These are phyloP conservation scores for Candida sp. DNA, from an alignment of 1,139 yeast species.

Conservation along the genomic window DNA sequence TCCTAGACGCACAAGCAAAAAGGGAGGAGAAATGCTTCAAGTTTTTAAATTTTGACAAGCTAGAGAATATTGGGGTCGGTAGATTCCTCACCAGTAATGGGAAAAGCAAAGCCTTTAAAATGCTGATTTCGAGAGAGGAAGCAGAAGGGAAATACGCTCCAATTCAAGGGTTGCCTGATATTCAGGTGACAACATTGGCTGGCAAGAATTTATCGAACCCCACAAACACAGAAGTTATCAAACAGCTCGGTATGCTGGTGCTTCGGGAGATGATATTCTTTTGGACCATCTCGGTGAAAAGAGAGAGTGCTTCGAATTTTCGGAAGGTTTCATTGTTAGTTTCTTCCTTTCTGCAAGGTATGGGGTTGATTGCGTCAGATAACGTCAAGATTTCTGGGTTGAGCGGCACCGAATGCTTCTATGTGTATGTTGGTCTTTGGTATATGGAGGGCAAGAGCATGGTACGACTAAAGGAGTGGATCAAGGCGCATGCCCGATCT, in stretches of 20 bases:
- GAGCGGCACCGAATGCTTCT: not conserved
- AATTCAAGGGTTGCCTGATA: not conserved
- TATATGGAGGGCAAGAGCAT: not conserved
- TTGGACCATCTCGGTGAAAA: not conserved
- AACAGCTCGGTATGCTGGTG: constrained; percentile 9
- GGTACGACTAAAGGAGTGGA: not conserved
- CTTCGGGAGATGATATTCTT: constrained; percentile 1
- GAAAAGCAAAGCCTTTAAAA: not conserved
- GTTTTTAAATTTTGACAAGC: constrained; percentile 7
- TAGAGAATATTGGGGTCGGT: constrained; percentile 4
- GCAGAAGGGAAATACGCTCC: not conserved
- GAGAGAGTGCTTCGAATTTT: not conserved
- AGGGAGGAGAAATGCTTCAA: constrained; percentile 5
- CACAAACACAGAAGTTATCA: constrained; percentile 5
- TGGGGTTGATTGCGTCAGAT: too few species aligned
- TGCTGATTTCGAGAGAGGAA: not conserved
- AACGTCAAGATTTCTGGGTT: not conserved
- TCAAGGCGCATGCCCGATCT: not conserved
- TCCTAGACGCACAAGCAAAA: not conserved
- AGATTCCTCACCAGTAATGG: not conserved
- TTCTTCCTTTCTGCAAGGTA: not conserved
- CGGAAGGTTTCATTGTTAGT: not conserved
- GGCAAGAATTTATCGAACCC: constrained; percentile 7
- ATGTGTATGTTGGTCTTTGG: constrained; percentile 1
- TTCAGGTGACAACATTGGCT: not conserved